Conservation (phyloP, 2,329 filamentous ascomycete species). For the Cladophialophora immunda region DNA sequence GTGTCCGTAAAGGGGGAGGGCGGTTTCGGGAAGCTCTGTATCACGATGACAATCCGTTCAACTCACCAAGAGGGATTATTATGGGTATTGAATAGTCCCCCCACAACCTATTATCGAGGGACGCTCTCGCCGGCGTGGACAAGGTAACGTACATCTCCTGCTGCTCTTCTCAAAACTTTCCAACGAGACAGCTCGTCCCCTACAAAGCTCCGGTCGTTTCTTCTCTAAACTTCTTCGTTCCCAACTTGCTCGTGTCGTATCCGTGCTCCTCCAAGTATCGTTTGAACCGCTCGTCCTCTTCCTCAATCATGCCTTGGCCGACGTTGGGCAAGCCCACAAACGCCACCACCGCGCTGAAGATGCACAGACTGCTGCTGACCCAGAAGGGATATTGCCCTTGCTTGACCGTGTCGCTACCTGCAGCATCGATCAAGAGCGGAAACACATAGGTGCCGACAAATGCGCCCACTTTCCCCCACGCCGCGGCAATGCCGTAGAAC, state of each 20-base stretch:
- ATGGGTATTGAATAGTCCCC: neutral
- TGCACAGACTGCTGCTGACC: constrained; percentile 76
- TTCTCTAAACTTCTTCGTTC: constrained; percentile 45
- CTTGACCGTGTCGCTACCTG: constrained; percentile 63
- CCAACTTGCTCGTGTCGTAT: constrained; percentile 74
- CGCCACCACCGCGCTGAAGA: constrained; percentile 74
- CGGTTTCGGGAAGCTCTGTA: too few species aligned
- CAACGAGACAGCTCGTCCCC: neutral
- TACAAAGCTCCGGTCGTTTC: constrained; percentile 7
- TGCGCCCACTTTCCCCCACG: constrained; percentile 64
- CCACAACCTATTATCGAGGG: neutral
- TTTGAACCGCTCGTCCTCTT: constrained; percentile 79
- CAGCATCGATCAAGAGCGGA: constrained; percentile 68
- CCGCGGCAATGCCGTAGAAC: constrained; percentile 65
- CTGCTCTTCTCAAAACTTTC: neutral
- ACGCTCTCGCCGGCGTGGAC: neutral
- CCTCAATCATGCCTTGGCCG: constrained; percentile 77
- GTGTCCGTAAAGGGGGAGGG: too few species aligned
- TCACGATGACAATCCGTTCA: too few species aligned
- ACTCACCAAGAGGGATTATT: neutral
- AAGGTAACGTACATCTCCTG: neutral
- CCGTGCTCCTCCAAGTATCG: constrained; percentile 76
- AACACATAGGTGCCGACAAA: constrained; percentile 88
- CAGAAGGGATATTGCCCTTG: constrained; percentile 88
- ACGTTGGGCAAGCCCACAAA: constrained; percentile 78